These are phyloP conservation scores for Thraustochytrium striatum DNA, from an alignment of 352 stramenopile species.

Conservation along the genomic window DNA sequence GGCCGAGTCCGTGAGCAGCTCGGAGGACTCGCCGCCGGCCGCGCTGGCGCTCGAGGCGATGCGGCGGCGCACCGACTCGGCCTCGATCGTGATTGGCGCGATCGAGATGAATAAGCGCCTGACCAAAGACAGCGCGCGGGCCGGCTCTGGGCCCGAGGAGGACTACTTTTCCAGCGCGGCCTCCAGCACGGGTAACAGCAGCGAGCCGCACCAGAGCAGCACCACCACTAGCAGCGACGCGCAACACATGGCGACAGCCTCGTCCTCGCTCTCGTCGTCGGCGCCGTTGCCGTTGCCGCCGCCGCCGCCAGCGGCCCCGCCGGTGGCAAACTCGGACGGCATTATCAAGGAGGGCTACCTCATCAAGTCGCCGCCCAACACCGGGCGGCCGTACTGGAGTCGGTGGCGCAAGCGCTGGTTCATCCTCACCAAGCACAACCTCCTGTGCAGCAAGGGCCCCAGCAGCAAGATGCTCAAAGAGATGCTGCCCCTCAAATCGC, in stretches of 20 bases:
- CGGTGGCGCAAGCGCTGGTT: conserved; percentile 21
- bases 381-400: conserved; percentile 2
- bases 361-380: conserved; percentile 3
- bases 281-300: background rate
- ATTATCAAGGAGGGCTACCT: conserved; percentile 12
- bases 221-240: too few species aligned
- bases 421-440: background rate
- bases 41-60: background rate
- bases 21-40: too few species aligned
- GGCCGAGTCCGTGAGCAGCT: too few species aligned
- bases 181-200: too few species aligned
- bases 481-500: background rate
- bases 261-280: background rate
- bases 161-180: too few species aligned
- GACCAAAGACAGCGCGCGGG: too few species aligned
- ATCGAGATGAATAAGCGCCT: too few species aligned
- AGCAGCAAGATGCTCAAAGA: background rate
- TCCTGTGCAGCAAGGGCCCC: conserved; percentile 3
- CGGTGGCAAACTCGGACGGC: too few species aligned
- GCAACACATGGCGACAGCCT: background rate
- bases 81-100: background rate
- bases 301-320: background rate
- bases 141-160: too few species aligned
- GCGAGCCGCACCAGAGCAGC: too few species aligned
- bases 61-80: background rate